These are phyloP conservation scores for Pseudoturritis turrita DNA, from an alignment of 345 rosid species.

Conservation along the genomic window DNA sequence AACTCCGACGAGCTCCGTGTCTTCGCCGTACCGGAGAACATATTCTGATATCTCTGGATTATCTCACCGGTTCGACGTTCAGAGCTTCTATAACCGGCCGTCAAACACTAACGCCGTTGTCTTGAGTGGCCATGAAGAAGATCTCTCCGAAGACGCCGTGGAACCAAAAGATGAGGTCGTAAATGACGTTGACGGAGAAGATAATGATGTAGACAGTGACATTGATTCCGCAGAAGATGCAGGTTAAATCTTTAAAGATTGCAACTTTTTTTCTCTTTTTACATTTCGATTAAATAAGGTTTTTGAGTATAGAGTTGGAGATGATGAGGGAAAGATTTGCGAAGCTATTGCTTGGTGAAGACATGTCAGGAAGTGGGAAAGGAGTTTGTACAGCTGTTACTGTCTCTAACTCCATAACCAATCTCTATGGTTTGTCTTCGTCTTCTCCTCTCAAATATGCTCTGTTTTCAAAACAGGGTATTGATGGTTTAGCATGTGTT, in stretches of 20 bases:
- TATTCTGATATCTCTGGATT: constrained; percentile 61
- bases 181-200: neutral
- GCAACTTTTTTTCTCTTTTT: neutral
- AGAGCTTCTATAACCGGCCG: constrained; percentile 31
- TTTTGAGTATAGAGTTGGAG: constrained; percentile 46
- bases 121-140: constrained; percentile 29
- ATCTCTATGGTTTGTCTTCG: constrained; percentile 64
- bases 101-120: constrained; percentile 11
- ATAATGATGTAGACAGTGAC: constrained; percentile 18
- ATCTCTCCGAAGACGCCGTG: constrained; percentile 14
- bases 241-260: neutral
- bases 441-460: neutral
- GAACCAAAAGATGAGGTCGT: constrained; percentile 15
- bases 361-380: constrained; percentile 92
- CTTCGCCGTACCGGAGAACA: constrained; percentile 55
- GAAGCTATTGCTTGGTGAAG: constrained; percentile 85
- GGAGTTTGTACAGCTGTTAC: constrained; percentile 86
- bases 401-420: constrained; percentile 84
- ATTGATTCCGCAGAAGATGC: constrained; percentile 31
- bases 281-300: neutral
- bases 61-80: constrained; percentile 31
- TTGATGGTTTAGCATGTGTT: neutral
- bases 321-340: constrained; percentile 84
- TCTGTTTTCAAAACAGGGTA: constrained; percentile 17
- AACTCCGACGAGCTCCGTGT: constrained; percentile 54